phyloP scores from a whole-genome alignment of 306 rosid species.

The Rubus parviflorus region DNA sequence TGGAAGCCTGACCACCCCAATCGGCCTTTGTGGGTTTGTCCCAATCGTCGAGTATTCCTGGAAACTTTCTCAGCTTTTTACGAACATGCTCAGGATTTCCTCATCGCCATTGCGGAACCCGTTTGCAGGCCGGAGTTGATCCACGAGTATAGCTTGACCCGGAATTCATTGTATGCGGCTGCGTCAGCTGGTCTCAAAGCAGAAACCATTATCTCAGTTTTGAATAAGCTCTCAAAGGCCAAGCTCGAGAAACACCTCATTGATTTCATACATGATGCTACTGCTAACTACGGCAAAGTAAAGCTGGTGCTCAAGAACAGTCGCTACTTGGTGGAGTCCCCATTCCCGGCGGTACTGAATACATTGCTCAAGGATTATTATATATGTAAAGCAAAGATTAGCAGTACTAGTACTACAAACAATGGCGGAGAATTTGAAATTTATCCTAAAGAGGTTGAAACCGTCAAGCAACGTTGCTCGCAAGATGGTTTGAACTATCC shows the following conservation, averaged over 20 bases:
- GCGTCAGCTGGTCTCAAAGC: constrained; percentile 90
- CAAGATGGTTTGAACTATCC: constrained; percentile 85
- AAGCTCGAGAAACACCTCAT: constrained; percentile 90
- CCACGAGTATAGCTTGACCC: constrained; percentile 93
- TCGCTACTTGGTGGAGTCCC: constrained; percentile 80
- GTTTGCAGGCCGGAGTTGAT: constrained; percentile 95
- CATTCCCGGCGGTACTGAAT: constrained; percentile 88
- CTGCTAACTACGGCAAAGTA: constrained; percentile 90
- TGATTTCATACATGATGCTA: constrained; percentile 71
- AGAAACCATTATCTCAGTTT: constrained; percentile 67
- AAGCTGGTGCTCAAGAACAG: constrained; percentile 89
- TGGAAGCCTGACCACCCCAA: no score
- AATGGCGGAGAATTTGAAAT: constrained; percentile 65
- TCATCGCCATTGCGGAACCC: constrained; percentile 62
- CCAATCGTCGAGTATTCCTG: no score
- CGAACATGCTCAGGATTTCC: no score
- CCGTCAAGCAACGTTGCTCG: constrained; percentile 89
- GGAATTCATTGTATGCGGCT: constrained; percentile 85
- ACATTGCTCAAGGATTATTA: constrained; percentile 66
- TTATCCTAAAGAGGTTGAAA: constrained; percentile 88
- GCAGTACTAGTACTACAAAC: background rate
- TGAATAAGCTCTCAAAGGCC: constrained; percentile 78
- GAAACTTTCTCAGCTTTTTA: no score
- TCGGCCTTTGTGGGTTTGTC: no score
- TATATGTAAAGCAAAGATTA: no score